phyloP scores from a whole-genome alignment of 129 eudicot species.

The Silybum marianum region DNA sequence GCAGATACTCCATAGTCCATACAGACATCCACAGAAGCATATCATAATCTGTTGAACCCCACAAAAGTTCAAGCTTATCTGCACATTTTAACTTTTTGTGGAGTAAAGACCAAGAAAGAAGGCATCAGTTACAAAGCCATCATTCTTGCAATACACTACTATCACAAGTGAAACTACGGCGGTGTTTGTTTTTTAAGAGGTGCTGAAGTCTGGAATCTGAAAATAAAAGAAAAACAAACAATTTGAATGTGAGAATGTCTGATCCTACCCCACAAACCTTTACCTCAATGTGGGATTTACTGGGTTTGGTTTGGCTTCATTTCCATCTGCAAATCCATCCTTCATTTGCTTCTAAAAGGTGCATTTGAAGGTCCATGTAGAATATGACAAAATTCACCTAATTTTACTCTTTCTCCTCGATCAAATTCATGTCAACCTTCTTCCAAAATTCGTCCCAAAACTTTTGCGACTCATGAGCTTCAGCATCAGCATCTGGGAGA shows the following conservation, averaged over 20 bases:
- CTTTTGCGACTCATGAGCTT: background rate
- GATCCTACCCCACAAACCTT: background rate
- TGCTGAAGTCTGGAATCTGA: background rate
- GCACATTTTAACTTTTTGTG: background rate
- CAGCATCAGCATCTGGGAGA: background rate
- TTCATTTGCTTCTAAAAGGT: conserved; percentile 4
- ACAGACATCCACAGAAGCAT: conserved; percentile 59
- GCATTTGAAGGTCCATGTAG: background rate
- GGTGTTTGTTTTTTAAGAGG: conserved; percentile 3
- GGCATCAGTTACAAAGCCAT: background rate
- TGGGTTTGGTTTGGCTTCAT: background rate
- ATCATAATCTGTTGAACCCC: conserved; percentile 63
- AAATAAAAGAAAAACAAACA: too few relatives aligned
- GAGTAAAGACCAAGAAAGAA: too few relatives aligned
- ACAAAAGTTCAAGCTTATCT: conserved; percentile 50
- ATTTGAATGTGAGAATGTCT: conserved; percentile 27
- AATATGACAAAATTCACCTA: background rate
- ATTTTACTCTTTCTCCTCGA: background rate
- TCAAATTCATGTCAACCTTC: too few relatives aligned
- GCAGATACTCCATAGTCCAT: conserved; percentile 82
- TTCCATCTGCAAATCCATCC: too few relatives aligned
- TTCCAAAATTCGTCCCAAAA: background rate
- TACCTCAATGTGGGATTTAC: background rate
- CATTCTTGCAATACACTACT: background rate
- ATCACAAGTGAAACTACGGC: too few relatives aligned